These are phyloP conservation scores for Ustilago esculenta DNA, from an alignment of 1,284 basidiomycete species.

Conservation along the genomic window DNA sequence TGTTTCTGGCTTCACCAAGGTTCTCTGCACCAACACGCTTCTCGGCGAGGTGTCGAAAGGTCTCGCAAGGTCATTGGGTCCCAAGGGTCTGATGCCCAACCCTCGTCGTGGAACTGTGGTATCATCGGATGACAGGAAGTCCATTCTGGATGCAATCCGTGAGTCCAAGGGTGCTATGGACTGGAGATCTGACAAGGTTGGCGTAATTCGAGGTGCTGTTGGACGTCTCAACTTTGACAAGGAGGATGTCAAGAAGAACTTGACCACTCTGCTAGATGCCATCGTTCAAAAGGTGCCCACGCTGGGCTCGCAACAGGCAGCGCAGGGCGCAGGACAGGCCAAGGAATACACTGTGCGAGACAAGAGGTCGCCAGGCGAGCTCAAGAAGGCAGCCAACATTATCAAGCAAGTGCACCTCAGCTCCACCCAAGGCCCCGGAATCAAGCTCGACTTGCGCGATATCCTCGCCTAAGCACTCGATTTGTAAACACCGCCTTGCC, in stretches of 20 bases:
- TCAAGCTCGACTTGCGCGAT: slow-evolving; percentile 71
- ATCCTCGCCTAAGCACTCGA: slow-evolving; percentile 26
- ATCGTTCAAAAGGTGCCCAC: slow-evolving; percentile 69
- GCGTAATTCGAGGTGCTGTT: slow-evolving; percentile 81
- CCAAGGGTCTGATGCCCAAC: slow-evolving; percentile 93
- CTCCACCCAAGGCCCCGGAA: slow-evolving; percentile 85
- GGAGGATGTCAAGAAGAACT: slow-evolving; percentile 80
- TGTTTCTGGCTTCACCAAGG: slow-evolving; percentile 72
- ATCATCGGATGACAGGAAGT: slow-evolving; percentile 80
- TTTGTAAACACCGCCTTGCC: not conserved
- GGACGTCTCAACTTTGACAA: slow-evolving; percentile 72
- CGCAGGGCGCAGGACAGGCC: slow-evolving; percentile 30
- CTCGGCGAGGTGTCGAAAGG: slow-evolving; percentile 76
- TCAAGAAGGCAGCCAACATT: slow-evolving; percentile 51
- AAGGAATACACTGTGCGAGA: slow-evolving; percentile 28
- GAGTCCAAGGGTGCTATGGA: slow-evolving; percentile 84
- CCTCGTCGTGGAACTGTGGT: slow-evolving; percentile 88
- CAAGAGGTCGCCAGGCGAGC: slow-evolving; percentile 33
- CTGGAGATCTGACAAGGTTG: slow-evolving; percentile 90
- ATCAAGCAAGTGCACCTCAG: slow-evolving; percentile 77
- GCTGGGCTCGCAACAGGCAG: slow-evolving; percentile 31
- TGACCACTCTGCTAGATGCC: slow-evolving; percentile 79
- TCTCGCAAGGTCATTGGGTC: slow-evolving; percentile 89
- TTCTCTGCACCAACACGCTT: slow-evolving; percentile 83
- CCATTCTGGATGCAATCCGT: slow-evolving; percentile 73